A percentile compares a stretch with the other conserved stretches of the same genome.
Conservation (phyloP, 2,329 filamentous ascomycete species). For the Rugonectria rugulosa region DNA sequence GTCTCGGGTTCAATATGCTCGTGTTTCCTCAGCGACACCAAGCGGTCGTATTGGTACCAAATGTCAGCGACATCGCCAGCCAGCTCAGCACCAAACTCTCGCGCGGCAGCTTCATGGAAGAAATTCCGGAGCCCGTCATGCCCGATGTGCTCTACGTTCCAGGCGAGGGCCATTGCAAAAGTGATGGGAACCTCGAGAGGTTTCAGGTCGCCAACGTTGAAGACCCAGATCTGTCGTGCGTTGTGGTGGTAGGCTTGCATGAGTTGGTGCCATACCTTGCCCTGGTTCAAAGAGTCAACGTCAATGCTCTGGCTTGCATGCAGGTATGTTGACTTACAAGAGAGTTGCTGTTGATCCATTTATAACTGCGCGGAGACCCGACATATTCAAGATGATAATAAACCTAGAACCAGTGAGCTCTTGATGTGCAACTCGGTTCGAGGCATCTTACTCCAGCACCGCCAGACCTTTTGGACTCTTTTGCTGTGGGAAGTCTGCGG, state of each 20-base stretch:
- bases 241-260: conserved; percentile 57
- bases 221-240: conserved; percentile 66
- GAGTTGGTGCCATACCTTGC: conserved; percentile 57
- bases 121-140: conserved; percentile 50
- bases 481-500: conserved; percentile 59
- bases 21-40: conserved; percentile 60
- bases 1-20: conserved; percentile 64
- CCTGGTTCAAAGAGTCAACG: no score
- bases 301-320: no score
- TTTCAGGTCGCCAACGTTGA: conserved; percentile 70
- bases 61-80: conserved; percentile 54
- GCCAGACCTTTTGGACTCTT: conserved; percentile 61
- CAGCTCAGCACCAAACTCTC: conserved; percentile 56
- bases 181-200: conserved; percentile 63
- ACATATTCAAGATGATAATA: conserved; percentile 58
- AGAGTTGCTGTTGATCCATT: conserved; percentile 63
- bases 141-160: conserved; percentile 58
- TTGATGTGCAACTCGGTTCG: not conserved
- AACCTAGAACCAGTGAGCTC: conserved; percentile 34
- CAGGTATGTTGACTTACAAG: conserved; percentile 58
- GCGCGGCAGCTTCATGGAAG: conserved; percentile 53
- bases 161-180: conserved; percentile 64
- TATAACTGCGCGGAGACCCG: conserved; percentile 44
- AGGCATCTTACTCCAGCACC: conserved; percentile 57
- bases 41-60: conserved; percentile 57